A percentile compares a stretch with the other conserved stretches of the same genome.
Conservation (phyloP, 2,329 filamentous ascomycete species). For the Paracorniculantispora psalliotae region DNA sequence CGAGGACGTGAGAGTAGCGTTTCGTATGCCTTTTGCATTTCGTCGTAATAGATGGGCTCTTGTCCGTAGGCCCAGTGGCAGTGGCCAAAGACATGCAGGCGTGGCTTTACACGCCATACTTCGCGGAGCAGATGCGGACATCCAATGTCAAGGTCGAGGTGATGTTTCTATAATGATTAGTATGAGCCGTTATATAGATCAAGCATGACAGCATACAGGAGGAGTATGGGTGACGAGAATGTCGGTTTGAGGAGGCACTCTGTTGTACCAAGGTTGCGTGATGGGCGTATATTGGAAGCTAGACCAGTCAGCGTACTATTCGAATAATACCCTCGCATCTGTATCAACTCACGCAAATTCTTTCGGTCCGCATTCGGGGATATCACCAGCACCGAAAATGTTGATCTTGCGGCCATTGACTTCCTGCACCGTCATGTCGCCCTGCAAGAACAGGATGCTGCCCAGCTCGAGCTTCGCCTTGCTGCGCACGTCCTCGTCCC, state of each 20-base stretch:
- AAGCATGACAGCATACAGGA: too few species aligned
- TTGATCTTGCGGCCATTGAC: constrained; percentile 51
- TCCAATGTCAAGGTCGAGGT: constrained; percentile 65
- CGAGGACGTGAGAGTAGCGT: constrained; percentile 45
- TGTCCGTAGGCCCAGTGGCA: constrained; percentile 71
- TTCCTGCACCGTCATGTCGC: constrained; percentile 57
- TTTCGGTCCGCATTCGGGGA: constrained; percentile 67
- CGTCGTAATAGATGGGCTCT: constrained; percentile 69
- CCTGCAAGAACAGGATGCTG: constrained; percentile 70
- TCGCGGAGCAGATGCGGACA: constrained; percentile 68
- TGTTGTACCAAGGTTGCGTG: constrained; percentile 66
- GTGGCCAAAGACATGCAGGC: constrained; percentile 80
- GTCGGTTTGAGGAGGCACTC: constrained; percentile 67
- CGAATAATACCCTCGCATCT: neutral
- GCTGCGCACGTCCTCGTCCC: constrained; percentile 48
- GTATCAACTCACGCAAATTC: constrained; percentile 52
- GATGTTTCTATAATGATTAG: constrained; percentile 46
- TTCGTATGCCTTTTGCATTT: constrained; percentile 67
- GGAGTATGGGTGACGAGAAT: constrained; percentile 79
- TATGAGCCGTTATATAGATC: too few species aligned
- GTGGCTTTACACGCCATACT: constrained; percentile 67
- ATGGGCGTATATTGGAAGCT: constrained; percentile 68
- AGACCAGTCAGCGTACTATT: neutral
- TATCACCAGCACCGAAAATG: constrained; percentile 76
- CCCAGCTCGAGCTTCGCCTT: constrained; percentile 58